Evolutionary conservation across 257 asterid genomes (phyloP), one percentile per base, ranked within the genome.

Genomic region (Haberlea rhodopensis): DNA sequence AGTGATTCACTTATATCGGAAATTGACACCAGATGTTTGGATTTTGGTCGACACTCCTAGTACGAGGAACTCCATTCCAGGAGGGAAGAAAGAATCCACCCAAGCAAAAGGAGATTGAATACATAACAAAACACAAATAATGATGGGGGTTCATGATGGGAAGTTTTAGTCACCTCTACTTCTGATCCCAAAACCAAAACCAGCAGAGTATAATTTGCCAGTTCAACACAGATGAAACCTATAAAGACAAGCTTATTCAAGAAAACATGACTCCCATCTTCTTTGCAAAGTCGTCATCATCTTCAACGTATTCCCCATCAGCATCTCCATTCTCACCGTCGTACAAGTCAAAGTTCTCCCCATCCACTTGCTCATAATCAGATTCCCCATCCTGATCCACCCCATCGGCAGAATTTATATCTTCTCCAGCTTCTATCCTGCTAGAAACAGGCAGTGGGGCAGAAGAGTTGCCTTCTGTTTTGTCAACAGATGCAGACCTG

Each of bases 181-280:
- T 70, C 77, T 66, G 79, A n/a, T n/a, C n/a, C n/a, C n/a, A n/a
- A 75, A 37, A 70, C 68, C 79, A 80, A 84, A 84, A 82, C 61
- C 81, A 77, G 91, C 43, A 76, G 82, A 81, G 83, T 75, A 70
- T 57, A 76, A 66, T 58, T 51, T 59, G 78, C 73, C 69, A 69
- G 60, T 67, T 49, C 67, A n/a, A 59, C 74, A 68, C 73, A 62
- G 72, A 59, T 52, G 48, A 66, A 57, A 77, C 68, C 26, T 59
- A 46, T 52, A 60, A 68, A 68, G 29, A 46, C 34, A 66, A 66
- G 32, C 31, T 53, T 56, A 76, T 82, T 72, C 62, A 82, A 8
- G 89, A 80, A 79, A 79, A 85, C 75, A 84, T 58, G 22, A 84
- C 95, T 3, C 95, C 96, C 96, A 90, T 84, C 91, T 90, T 90